phyloP scores from a whole-genome alignment of 495 filamentous ascomycete species.

The Penicillium cosmopolitanum region DNA sequence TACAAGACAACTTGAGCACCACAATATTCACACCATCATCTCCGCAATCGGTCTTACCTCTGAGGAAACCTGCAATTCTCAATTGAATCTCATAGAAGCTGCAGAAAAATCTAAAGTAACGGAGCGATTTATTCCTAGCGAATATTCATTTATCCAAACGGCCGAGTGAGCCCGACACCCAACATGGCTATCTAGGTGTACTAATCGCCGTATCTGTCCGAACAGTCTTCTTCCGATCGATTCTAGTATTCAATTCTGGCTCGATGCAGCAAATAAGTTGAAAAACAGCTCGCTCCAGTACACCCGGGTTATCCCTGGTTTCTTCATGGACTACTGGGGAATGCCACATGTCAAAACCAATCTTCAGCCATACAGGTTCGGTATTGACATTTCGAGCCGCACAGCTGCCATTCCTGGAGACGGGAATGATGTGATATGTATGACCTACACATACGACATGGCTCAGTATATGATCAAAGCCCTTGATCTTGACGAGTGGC shows the following conservation, averaged over 20 bases:
- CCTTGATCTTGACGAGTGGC: conserved; percentile 52
- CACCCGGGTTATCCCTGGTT: conserved; percentile 53
- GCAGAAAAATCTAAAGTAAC: conserved; percentile 48
- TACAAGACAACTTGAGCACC: conserved; percentile 43
- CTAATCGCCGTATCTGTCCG: not conserved
- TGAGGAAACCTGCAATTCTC: conserved; percentile 36
- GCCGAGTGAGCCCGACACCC: conserved; percentile 26
- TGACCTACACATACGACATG: conserved; percentile 58
- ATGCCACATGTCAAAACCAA: conserved; percentile 50
- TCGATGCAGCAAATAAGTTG: conserved; percentile 36
- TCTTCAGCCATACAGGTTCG: conserved; percentile 41
- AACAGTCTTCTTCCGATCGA: conserved; percentile 37
- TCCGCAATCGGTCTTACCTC: conserved; percentile 48
- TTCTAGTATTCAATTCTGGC: conserved; percentile 40
- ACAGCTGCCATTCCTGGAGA: conserved; percentile 56
- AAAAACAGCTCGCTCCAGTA: conserved; percentile 42
- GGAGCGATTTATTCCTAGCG: conserved; percentile 53
- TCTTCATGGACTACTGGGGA: conserved; percentile 61
- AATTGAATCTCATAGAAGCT: conserved; percentile 53
- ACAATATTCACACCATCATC: conserved; percentile 56
- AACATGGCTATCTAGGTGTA: not conserved
- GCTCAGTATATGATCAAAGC: conserved; percentile 51
- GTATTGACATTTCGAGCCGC: conserved; percentile 50
- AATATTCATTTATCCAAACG: conserved; percentile 49
- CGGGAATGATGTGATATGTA: conserved; percentile 50